Conservation (phyloP, 176 grass and related monocot species). For the Phoenix dactylifera region DNA sequence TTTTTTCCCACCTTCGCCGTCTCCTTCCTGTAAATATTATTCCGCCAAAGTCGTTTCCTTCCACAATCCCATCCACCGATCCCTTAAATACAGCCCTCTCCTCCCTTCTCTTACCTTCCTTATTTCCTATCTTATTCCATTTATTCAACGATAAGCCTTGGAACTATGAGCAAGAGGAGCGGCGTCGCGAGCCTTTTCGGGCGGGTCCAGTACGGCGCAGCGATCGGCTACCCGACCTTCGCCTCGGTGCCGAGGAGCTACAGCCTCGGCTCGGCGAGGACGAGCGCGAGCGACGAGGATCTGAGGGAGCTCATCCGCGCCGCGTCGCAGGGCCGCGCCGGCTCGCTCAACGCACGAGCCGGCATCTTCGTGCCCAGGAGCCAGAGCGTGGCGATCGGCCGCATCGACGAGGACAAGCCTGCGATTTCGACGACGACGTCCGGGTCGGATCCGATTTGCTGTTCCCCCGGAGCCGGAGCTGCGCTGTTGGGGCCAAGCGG, state of each 20-base stretch:
- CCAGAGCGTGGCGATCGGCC: slow-evolving; percentile 49
- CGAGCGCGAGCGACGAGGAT: slow-evolving; percentile 32
- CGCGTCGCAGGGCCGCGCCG: slow-evolving; percentile 33
- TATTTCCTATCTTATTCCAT: too few species aligned
- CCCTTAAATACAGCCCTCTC: too few species aligned
- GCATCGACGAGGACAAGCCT: slow-evolving; percentile 69
- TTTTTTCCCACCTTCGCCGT: too few species aligned
- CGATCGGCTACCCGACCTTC: slow-evolving; percentile 32
- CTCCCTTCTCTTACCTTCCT: too few species aligned
- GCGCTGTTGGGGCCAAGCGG: slow-evolving; percentile 3
- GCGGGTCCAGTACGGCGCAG: slow-evolving; percentile 20
- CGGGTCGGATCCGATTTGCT: slow-evolving; percentile 7
- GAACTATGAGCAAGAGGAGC: too few species aligned
- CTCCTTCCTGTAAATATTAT: too few species aligned
- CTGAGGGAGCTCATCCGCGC: slow-evolving; percentile 63
- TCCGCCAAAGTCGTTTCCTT: too few species aligned
- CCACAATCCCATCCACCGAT: too few species aligned
- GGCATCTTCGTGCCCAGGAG: slow-evolving; percentile 4
- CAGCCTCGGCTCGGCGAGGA: not conserved
- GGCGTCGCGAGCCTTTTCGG: slow-evolving; percentile 8
- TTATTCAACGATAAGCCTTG: too few species aligned
- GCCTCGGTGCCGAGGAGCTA: not conserved
- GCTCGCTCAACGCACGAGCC: too few species aligned
- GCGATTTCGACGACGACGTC: slow-evolving; percentile 33
- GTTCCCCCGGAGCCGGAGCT: slow-evolving; percentile 42